phyloP scores from a whole-genome alignment of 176 grass and related monocot genomes.

The Aegilops umbellulata region DNA sequence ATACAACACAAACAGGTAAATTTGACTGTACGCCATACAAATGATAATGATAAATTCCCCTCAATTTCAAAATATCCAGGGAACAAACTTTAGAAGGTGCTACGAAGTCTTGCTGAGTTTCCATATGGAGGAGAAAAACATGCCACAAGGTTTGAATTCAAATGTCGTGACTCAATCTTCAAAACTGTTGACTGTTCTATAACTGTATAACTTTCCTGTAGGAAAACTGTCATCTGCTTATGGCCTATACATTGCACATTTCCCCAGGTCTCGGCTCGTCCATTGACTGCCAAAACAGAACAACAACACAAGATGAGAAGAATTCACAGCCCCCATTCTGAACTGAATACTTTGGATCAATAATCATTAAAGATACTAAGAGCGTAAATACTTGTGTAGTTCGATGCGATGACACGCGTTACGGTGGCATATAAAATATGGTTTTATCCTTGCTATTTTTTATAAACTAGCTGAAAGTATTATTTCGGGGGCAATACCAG shows the following conservation, averaged over 20 bases:
- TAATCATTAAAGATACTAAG: background rate
- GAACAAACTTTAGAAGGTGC: background rate
- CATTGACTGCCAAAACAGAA: background rate
- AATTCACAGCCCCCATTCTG: background rate
- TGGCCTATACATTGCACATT: background rate
- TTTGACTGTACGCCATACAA: background rate
- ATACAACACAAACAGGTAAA: background rate
- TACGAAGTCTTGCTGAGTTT: background rate
- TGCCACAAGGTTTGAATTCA: background rate
- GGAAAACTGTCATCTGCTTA: background rate
- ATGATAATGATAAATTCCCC: background rate
- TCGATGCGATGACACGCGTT: background rate
- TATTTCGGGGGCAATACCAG: no score
- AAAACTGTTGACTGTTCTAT: background rate
- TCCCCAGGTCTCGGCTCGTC: background rate
- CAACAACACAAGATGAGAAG: background rate
- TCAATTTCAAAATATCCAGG: background rate
- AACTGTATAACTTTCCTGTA: background rate
- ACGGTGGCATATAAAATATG: background rate
- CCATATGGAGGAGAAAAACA: background rate
- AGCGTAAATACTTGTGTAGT: background rate
- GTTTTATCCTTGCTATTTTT: background rate
- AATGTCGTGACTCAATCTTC: background rate
- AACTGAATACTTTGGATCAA: background rate
- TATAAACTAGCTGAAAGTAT: background rate